Conservation (phyloP, 345 rosid genomes). For the Citrus sinensis region DVS_A1.0 CM039166.1:24019501-24020000, state of each 20-base stretch:
- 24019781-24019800: constrained; percentile 68
- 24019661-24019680: not conserved
- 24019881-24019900: constrained; percentile 46
- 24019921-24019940: constrained; percentile 5
- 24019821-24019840: constrained; percentile 45
- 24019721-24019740: not conserved
- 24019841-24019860: constrained; percentile 50
- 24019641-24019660: not conserved
- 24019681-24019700: not conserved
- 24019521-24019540: not conserved
- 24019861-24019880: constrained; percentile 55
- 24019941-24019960: not conserved
- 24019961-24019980: not conserved
- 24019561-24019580: not conserved
- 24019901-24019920: constrained; percentile 18
- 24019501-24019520: not conserved
- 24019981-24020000: not conserved
- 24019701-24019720: not conserved
- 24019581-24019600: not conserved
- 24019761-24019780: constrained; percentile 60
- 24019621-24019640: not conserved
- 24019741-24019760: constrained; percentile 26
- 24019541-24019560: not conserved
- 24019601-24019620: not conserved
- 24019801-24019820: constrained; percentile 45